Evolutionary conservation across 495 filamentous ascomycete genomes (phyloP), one percentile per base, ranked within the genome.

Genomic region (Lepraria neglecta): DNA sequence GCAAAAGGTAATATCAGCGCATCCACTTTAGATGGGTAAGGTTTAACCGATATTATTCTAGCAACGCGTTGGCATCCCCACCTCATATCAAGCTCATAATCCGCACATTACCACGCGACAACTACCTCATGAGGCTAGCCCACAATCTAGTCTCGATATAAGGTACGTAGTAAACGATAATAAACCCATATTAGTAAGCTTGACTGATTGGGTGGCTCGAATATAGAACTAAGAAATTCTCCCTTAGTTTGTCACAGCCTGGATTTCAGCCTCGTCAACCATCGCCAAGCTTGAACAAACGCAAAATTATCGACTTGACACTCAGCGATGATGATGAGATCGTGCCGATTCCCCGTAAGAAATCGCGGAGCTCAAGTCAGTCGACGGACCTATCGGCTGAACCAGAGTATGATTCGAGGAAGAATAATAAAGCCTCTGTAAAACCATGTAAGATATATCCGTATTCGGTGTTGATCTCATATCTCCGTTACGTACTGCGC

Each of bases 291-390:
- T 30, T 30, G 4, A n/a, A 52, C 11, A 54, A 54, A 31, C 51
- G 24, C 6, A 51, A 30, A 38, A 19, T 60, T 40, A 61, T 61
- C 42, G 59, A 61, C 21, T 43, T 61, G 15, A 61, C 59, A 6
- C 10, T 55, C 11, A 45, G 42, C 24, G 54, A 57, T 48, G 59
- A 61, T 17, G 59, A 61, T 35, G 42, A 58, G 28, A 19, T 24
- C 7, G 27, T 30, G n/a, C 28, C 27, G 12, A 11, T 27, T 33
- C 14, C 33, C 40, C 51, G 33, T 3, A 64, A 64, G 19, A 64
- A 52, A 30, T 64, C 63, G 15, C 50, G 63, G 4, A 64, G 48
- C 51, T 31, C 63, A 6, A 64, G 57, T 35, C 51, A 47, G 12
- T 61, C 59, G 7, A 61, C 51, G 31, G 40, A 53, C 5, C 6